Evolutionary conservation across 2,329 filamentous ascomycete genomes (phyloP), one percentile per base, ranked within the genome.

Genomic region (Colletotrichum tofieldiae): DNA sequence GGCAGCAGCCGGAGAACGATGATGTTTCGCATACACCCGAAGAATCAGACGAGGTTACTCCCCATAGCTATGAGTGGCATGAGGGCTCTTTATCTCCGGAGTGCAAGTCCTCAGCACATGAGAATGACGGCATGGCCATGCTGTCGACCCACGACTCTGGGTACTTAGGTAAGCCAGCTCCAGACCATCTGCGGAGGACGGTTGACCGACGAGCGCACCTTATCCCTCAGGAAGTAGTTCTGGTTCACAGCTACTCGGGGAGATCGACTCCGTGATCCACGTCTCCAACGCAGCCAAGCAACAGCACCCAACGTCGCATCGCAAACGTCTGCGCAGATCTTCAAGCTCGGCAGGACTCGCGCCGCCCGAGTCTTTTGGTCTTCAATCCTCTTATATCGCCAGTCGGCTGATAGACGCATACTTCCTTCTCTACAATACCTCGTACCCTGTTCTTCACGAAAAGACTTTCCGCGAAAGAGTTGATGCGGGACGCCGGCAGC

Each of bases 371-470:
- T 45, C 39, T 41, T 41, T 74, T 49, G 55, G 74, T 11, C 66
- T 75, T 26, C 51, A 65, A 5, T 65, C 56, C 1, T 65, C 73
- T 0, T 72, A 74, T 2, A 59, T 75, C 29, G 72, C 71, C 12
- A 71, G 73, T 23, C 75, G 75, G 3, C 67, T 84, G 67, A 81
- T 84, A 14, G 79, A 83, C 55, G 79, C 82, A 0, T 86, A 86
- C 73, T 87, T 87, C 68, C 75, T 77, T 1, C 77, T 82, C 23
- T 86, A 85, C 73, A 84, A 87, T 72, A 75, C 82, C 26, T 82
- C 81, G 37, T 87, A 86, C 67, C 86, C 85, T 0, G 80, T 87
- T 9, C 75, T 87, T 2, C 84, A 87, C 63, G 85, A 87, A 64
- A 79, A 82, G 3, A 84, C 83, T 0, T 87, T 87, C 68, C 79